These are phyloP conservation scores for Microdochium nivale DNA, from an alignment of 2,329 filamentous ascomycete species.

Conservation along the genomic window DNA sequence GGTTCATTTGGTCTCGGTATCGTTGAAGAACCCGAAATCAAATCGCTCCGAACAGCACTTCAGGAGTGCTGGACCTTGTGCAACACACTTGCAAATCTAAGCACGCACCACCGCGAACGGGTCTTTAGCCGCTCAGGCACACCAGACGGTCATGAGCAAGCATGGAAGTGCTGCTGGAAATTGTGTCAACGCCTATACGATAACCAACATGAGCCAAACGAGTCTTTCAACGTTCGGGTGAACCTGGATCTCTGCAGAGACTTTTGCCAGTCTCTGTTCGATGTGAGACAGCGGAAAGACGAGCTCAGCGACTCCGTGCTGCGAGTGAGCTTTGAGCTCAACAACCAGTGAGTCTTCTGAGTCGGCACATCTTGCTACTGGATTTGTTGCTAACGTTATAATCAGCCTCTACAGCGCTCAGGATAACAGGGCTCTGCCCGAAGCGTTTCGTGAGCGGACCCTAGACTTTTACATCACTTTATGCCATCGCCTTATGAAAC, in stretches of 20 bases:
- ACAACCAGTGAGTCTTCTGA: constrained; percentile 61
- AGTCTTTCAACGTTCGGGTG: constrained; percentile 57
- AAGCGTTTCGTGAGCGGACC: constrained; percentile 80
- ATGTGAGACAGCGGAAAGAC: constrained; percentile 69
- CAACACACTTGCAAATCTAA: constrained; percentile 80
- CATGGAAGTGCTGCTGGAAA: constrained; percentile 92
- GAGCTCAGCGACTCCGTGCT: constrained; percentile 78
- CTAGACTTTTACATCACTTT: constrained; percentile 91
- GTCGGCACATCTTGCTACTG: background rate
- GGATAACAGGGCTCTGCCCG: constrained; percentile 67
- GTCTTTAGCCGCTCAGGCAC: constrained; percentile 69
- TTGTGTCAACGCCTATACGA: constrained; percentile 85
- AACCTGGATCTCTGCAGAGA: constrained; percentile 84
- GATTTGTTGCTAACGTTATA: constrained; percentile 1
- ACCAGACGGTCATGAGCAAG: constrained; percentile 72
- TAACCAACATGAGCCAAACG: constrained; percentile 62
- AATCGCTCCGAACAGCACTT: constrained; percentile 65
- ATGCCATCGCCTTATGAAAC: constrained; percentile 94
- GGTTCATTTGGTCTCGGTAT: constrained; percentile 24
- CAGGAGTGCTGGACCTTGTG: constrained; percentile 91
- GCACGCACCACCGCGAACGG: constrained; percentile 71
- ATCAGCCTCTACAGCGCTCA: constrained; percentile 77
- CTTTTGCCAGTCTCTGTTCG: constrained; percentile 87
- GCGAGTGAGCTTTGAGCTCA: constrained; percentile 87
- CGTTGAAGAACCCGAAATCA: constrained; percentile 50